phyloP scores from a whole-genome alignment of 1,284 basidiomycete species.

The Cerrena zonata region DNA sequence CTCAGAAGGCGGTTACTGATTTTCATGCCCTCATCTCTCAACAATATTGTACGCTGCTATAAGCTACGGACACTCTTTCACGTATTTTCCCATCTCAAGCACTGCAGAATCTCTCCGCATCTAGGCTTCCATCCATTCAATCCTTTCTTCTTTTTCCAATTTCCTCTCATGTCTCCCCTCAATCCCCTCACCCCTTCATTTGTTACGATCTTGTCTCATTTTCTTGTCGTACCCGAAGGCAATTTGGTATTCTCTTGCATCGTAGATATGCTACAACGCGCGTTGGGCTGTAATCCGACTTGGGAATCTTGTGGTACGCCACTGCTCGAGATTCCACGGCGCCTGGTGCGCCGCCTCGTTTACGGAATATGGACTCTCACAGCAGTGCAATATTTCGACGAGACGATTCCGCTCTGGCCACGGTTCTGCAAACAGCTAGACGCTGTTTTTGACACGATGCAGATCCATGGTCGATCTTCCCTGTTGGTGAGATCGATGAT shows the following conservation, averaged over 20 bases:
- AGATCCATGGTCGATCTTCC: not conserved
- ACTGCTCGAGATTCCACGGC: not conserved
- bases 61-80: conserved; percentile 18
- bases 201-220: conserved; percentile 1
- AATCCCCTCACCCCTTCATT: not conserved
- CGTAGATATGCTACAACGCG: not conserved
- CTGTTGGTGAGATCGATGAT: not conserved
- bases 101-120: conserved; percentile 2
- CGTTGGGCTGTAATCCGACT: not conserved
- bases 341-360: not conserved
- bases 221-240: not conserved
- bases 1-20: conserved; percentile 55
- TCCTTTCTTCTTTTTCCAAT: conserved; percentile 7
- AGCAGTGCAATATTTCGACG: not conserved
- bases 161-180: conserved; percentile 5
- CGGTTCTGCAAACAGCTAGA: not conserved
- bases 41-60: conserved; percentile 14
- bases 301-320: not conserved
- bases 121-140: no score
- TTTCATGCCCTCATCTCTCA: conserved; percentile 19
- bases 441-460: not conserved
- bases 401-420: not conserved
- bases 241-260: not conserved
- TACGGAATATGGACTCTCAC: not conserved
- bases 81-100: conserved; percentile 1